Evolutionary conservation across 1,139 yeast genomes (phyloP), one percentile per base, ranked within the genome.

Genomic region (Geotrichum siamense): DNA sequence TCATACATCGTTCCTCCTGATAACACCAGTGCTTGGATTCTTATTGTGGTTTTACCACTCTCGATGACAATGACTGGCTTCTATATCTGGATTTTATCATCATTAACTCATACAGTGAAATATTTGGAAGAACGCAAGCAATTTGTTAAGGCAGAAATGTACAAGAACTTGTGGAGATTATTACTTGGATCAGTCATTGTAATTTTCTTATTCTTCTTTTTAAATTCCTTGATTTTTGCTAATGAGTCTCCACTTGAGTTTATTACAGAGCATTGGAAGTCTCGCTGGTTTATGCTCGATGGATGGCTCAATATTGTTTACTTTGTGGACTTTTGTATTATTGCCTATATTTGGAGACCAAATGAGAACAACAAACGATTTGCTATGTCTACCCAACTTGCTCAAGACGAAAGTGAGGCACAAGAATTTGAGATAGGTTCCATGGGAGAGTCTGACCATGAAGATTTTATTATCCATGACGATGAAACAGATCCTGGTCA

Each of bases 311-410:
- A 94, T 49, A 75, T 86, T 38, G 82, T 89, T 13, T 93, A 86
- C 66, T 86, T 83, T 60, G 65, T 80, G 38, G 89, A 89, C 38
- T 89, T 91, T 62, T 75, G 83, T 59, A 78, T 89, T 5, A 72
- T 93, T 54, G 85, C 96, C 10, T 79, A 87, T 71, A 76, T 91
- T 53, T 93, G 98, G 98, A 79, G 98, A 64, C 98, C 98, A 40
- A 89, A 97, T 0, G 94, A 84, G 56, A 86, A 95, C 34, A 87
- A 95, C 52, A 82, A 89, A 58, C 80, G 94, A 76, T 76, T 91
- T 61, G 98, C 97, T 16, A 89, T 89, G 55, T 86, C 96, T 3
- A 87, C 86, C 48, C 97, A 93, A 67, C 70, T 91, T 46, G 84
- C 96, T 22, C 85, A 89, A 31, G 87, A 80, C 50, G 84, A 79